Conservation (phyloP, 768 basidiomycete genomes). For the Omphalotus guepiniiformis region DNA sequence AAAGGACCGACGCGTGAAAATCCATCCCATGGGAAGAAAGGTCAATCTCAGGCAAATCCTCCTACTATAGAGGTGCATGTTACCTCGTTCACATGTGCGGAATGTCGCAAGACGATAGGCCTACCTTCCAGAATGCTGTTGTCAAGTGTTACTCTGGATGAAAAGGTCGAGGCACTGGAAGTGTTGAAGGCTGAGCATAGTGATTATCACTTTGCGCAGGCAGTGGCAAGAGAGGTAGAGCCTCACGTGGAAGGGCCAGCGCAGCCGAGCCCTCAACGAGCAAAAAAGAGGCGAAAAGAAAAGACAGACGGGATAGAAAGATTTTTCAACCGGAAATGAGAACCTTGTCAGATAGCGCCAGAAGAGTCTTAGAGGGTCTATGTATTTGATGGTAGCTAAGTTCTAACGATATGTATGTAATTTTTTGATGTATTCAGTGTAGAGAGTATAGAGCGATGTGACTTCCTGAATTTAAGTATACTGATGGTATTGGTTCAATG, state of each 20-base stretch:
- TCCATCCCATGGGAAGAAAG: not conserved
- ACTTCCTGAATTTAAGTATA: too few relatives aligned
- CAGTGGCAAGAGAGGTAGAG: slow-evolving; percentile 49
- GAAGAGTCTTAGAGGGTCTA: not conserved
- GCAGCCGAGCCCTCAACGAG: slow-evolving; percentile 10
- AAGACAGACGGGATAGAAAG: slow-evolving; percentile 32
- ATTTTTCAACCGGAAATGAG: slow-evolving; percentile 32
- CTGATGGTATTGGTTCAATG: too few relatives aligned
- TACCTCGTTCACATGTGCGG: slow-evolving; percentile 50
- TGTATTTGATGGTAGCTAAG: not conserved
- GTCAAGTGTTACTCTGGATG: slow-evolving; percentile 22
- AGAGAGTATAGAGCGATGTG: too few relatives aligned
- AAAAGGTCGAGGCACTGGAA: slow-evolving; percentile 32
- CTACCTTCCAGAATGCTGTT: slow-evolving; percentile 22
- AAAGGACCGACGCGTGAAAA: not conserved
- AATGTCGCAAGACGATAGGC: slow-evolving; percentile 48
- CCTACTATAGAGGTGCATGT: slow-evolving; percentile 1
- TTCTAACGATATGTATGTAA: too few relatives aligned
- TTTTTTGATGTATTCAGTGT: not conserved
- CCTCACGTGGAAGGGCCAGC: slow-evolving; percentile 16
- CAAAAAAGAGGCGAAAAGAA: slow-evolving; percentile 29
- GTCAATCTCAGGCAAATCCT: not conserved
- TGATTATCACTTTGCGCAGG: slow-evolving; percentile 87
- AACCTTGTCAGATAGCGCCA: not conserved
- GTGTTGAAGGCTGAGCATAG: slow-evolving; percentile 66